Percentiles rank a stretch among this genome's conserved stretches.
Evolutionary conservation across 148 eudicot species (phyloP).

Genomic region (Spergularia bocconei): DNA sequence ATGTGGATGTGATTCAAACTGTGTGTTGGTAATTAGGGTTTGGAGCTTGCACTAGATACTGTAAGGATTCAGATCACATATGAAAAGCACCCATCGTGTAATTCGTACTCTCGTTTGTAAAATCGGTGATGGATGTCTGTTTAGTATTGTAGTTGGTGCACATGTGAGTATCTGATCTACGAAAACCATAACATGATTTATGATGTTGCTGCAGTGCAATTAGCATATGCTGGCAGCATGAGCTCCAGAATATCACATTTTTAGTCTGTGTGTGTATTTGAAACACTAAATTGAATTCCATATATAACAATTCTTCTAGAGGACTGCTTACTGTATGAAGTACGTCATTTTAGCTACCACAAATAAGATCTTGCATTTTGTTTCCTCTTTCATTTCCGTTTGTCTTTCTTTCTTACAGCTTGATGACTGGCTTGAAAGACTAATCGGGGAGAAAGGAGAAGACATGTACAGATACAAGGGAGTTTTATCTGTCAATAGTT

Average conservation of each 20-base stretch:
- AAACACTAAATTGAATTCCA: background rate
- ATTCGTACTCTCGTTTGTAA: background rate
- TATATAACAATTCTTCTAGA: background rate
- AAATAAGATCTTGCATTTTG: slow-evolving; percentile 10
- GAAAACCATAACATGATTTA: background rate
- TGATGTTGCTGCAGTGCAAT: too few species aligned
- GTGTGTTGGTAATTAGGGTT: background rate
- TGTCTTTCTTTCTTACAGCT: slow-evolving; percentile 36
- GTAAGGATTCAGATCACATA: background rate
- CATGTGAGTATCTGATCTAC: background rate
- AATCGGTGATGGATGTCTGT: background rate
- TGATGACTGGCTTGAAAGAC: slow-evolving; percentile 94
- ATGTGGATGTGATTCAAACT: too few species aligned
- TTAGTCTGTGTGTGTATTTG: background rate
- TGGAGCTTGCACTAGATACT: background rate
- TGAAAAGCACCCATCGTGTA: background rate
- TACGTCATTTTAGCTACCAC: background rate
- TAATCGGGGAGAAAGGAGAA: slow-evolving; percentile 85
- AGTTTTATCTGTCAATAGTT: slow-evolving; percentile 61
- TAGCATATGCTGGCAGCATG: too few species aligned
- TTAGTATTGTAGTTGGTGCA: background rate
- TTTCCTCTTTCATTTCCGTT: background rate
- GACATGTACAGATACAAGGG: slow-evolving; percentile 92
- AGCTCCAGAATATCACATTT: too few species aligned
- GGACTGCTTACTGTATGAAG: background rate